Evolutionary conservation across 805 yeast species (phyloP), one percentile per base, ranked within the genome.

Genomic region (Candida vaughaniae): DNA sequence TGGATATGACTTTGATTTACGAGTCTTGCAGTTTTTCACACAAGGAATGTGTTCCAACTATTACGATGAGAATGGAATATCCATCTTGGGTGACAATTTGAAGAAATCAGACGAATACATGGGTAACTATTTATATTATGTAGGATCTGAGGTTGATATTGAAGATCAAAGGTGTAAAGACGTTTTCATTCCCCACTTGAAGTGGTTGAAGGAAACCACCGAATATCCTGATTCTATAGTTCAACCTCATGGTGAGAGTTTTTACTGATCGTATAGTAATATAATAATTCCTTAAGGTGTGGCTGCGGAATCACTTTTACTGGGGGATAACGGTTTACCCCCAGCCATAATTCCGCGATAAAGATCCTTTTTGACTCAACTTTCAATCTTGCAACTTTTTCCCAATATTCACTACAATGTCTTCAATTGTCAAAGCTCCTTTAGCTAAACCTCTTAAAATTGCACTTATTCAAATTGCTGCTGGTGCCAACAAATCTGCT

Each of bases 381-480:
- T 25, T 25, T n/a, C 14, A 11, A 14, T 14, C 14, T 16, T 16
- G 16, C 29, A 15, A 25, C 16, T 25, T 25, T 25, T 25, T 8
- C 27, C 12, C 27, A 10, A 5, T 25, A 25, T 20, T 20, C 10
- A 7, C 23, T 10, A 20, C 8, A 25, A 35, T 28, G 33, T 28
- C 33, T 14, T 35, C 38, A 14, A 35, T 35, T 6, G 31, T 56
- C 27, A 66, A 62, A 41, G 42, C 59, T 7, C 74, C 73, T 25
- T 60, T 82, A 38, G 47, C 76, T 14, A 76, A 80, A 52, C 73
- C 76, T 25, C 64, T 89, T 39, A 85, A 82, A 49, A 77, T 93
- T 5, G 99, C 97, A 0, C 68, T 93, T 39, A 66, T 93, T 38
- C 99, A 93, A 59, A 71, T 91, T 48, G 73, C 77, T 34, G 88